Percentiles rank a stretch among this genome's conserved stretches.
Evolutionary conservation across 805 yeast genomes (phyloP).

Genomic region (Teunomyces stri): DNA sequence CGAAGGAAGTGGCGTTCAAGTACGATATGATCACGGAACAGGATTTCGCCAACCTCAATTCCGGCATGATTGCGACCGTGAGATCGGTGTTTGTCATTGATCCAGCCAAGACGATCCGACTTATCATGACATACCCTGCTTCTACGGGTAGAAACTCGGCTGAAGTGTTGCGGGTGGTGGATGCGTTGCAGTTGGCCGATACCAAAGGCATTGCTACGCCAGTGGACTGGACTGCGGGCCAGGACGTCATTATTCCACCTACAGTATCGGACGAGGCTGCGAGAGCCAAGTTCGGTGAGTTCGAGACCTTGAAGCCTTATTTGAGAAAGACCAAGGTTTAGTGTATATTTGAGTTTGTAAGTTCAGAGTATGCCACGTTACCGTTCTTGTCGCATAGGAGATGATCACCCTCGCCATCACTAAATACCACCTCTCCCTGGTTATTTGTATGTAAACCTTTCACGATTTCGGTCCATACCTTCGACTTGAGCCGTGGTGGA

Average conservation of each 20-base stretch:
- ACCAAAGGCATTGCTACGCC: slow-evolving; percentile 65
- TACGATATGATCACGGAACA: slow-evolving; percentile 73
- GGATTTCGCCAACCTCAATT: slow-evolving; percentile 64
- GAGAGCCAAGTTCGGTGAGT: slow-evolving; percentile 57
- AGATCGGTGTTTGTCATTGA: slow-evolving; percentile 73
- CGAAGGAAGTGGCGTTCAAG: slow-evolving; percentile 55
- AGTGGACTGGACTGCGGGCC: slow-evolving; percentile 70
- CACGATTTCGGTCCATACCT: slow-evolving; percentile 34
- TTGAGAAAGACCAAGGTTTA: slow-evolving; percentile 50
- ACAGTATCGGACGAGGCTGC: slow-evolving; percentile 60
- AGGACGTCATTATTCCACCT: slow-evolving; percentile 73
- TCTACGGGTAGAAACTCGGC: slow-evolving; percentile 76
- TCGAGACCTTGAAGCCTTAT: slow-evolving; percentile 60
- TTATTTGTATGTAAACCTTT: slow-evolving; percentile 26
- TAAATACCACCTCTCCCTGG: slow-evolving; percentile 26
- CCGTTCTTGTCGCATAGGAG: not conserved
- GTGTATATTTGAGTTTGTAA: not conserved
- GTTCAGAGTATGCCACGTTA: not conserved
- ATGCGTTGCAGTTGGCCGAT: slow-evolving; percentile 66
- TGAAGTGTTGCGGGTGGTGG: slow-evolving; percentile 67
- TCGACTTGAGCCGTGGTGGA: slow-evolving; percentile 28
- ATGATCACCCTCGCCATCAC: slow-evolving; percentile 11
- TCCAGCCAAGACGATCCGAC: slow-evolving; percentile 60
- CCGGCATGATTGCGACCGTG: slow-evolving; percentile 64
- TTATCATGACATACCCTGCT: slow-evolving; percentile 67